Percentiles rank a stretch among this genome's conserved stretches.
Evolutionary conservation across 805 yeast genomes (phyloP).

Genomic region (Hanseniaspora osmophila): DNA sequence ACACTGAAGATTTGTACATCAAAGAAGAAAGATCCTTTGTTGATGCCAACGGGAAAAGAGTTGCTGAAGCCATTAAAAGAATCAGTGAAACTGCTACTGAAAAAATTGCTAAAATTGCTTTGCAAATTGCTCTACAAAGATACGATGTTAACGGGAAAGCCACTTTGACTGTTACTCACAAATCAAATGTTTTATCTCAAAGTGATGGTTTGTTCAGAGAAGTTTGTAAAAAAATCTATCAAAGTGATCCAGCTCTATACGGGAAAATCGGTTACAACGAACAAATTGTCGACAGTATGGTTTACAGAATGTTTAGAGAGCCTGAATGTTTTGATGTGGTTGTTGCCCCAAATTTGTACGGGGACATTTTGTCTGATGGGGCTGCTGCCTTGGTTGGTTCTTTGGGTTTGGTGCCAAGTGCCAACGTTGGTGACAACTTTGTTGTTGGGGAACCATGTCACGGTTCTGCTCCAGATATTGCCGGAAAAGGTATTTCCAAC

Average conservation of each 20-base stretch:
- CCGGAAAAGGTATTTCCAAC: constrained; percentile 86
- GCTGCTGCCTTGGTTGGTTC: constrained; percentile 98
- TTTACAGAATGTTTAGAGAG: constrained; percentile 95
- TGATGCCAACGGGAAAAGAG: constrained; percentile 68
- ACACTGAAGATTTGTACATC: constrained; percentile 93
- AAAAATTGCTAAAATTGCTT: constrained; percentile 80
- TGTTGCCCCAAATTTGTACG: constrained; percentile 96
- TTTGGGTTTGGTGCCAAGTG: constrained; percentile 94
- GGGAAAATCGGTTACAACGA: constrained; percentile 60
- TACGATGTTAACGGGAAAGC: constrained; percentile 52
- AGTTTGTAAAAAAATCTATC: constrained; percentile 35
- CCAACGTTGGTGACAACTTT: constrained; percentile 90
- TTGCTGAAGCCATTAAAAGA: constrained; percentile 96
- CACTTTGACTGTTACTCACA: constrained; percentile 79
- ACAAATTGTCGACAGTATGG: constrained; percentile 98
- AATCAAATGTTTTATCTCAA: constrained; percentile 83
- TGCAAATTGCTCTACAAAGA: constrained; percentile 86
- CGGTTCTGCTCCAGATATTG: constrained; percentile 98
- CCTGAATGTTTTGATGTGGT: constrained; percentile 95
- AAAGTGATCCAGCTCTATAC: constrained; percentile 38
- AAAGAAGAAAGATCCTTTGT: constrained; percentile 71
- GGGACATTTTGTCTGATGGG: constrained; percentile 93
- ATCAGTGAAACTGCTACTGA: constrained; percentile 78
- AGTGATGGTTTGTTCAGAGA: constrained; percentile 96
- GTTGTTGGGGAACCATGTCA: constrained; percentile 99